Percentiles rank a stretch among this genome's conserved stretches.
Evolutionary conservation across 495 filamentous ascomycete genomes (phyloP).

Genomic region (Neurospora sp.): DNA sequence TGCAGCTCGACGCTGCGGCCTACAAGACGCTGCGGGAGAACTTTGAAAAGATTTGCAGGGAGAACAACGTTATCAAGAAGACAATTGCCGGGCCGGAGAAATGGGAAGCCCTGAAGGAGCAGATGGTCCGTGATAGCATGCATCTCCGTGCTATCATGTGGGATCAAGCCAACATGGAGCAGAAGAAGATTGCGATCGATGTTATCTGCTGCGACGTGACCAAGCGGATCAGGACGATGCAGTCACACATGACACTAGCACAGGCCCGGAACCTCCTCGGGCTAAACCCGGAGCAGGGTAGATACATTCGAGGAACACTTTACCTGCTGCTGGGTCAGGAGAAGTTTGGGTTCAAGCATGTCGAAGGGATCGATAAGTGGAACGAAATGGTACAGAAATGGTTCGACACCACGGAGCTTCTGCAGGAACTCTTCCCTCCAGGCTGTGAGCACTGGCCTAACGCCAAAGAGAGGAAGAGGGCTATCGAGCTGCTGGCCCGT

Average conservation of each 20-base stretch:
- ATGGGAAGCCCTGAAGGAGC: conserved; percentile 64
- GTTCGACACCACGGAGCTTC: conserved; percentile 47
- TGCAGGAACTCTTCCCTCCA: conserved; percentile 47
- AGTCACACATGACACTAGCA: conserved; percentile 54
- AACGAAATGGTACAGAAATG: conserved; percentile 58
- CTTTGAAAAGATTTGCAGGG: conserved; percentile 61
- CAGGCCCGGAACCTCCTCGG: conserved; percentile 65
- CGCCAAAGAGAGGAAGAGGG: conserved; percentile 48
- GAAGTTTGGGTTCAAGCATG: conserved; percentile 63
- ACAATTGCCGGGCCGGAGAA: conserved; percentile 57
- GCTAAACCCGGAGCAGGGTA: conserved; percentile 60
- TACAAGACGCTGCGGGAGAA: conserved; percentile 55
- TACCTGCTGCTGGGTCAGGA: conserved; percentile 57
- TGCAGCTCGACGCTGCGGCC: conserved; percentile 50
- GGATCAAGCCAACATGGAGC: conserved; percentile 33
- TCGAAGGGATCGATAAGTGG: conserved; percentile 64
- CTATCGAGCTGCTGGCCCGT: conserved; percentile 57
- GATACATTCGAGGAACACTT: conserved; percentile 54
- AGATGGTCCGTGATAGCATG: conserved; percentile 52
- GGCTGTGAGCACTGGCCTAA: conserved; percentile 42
- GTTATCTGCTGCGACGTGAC: conserved; percentile 74
- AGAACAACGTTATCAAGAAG: conserved; percentile 60
- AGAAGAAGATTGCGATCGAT: conserved; percentile 53
- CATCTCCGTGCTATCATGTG: conserved; percentile 59
- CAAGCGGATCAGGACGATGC: conserved; percentile 59